Evolutionary conservation across 2,329 filamentous ascomycete genomes (phyloP), one percentile per base, ranked within the genome.

Genomic region (Epichloe baconii): DNA sequence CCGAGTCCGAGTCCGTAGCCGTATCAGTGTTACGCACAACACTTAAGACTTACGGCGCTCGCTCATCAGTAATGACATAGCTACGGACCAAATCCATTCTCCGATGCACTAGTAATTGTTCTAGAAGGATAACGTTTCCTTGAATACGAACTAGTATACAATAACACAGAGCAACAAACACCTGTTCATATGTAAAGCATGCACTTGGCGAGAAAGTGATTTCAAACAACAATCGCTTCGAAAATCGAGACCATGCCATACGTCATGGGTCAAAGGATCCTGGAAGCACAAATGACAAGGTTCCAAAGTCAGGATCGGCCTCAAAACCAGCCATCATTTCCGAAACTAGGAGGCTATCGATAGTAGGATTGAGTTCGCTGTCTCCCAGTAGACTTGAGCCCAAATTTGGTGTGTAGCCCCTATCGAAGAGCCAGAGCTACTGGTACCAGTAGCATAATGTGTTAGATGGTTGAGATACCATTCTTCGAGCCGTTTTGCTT

Each of bases 401-500:
- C 44, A 45, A 26, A 34, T 26, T 45, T 34, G 44, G 44, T 35
- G 44, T 17, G 23, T 31, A 45, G 3, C 44, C 11, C 44, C 8
- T 14, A 21, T 21, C 12, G 44, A 45, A 5, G 44, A 45, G 12
- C 26, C 26, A 35, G 26, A 31, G 15, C 11, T 17, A 34, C 44
- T 34, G 14, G 44, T 45, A 12, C 14, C 26, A 19, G 44, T 34
- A 31, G 44, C 44, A 34, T 45, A 45, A 15, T 45, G 23, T 35
- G 19, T 10, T 45, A 45, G 12, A n/a, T 21, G 44, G 23, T 35
- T 17, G 11, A 55, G 53, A 44, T 62, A 61, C 58, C 59, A 59
- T 3, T 44, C 51, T 21, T 62, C 60, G 8, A 62, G 55, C 1
- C 52, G 56, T 1, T 52, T 50, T 0, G 58, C 58, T 26, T 59